These are phyloP conservation scores for Phaffomyces thermotolerans DNA, from an alignment of 805 yeast genomes.

Conservation along the genomic window DNA sequence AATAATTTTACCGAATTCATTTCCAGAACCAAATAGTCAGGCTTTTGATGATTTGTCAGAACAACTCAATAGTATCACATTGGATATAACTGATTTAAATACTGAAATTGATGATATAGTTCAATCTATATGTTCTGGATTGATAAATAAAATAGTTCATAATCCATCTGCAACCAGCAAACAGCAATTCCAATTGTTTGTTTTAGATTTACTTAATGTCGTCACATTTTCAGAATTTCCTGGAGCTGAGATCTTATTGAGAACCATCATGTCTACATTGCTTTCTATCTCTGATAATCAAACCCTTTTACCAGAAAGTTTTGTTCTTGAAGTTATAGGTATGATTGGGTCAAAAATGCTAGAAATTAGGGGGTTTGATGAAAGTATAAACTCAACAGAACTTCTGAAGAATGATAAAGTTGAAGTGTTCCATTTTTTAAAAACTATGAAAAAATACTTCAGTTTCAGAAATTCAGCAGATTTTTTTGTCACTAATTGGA, in stretches of 20 bases:
- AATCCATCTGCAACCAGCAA: constrained; percentile 28
- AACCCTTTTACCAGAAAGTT: constrained; percentile 37
- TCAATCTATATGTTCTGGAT: constrained; percentile 11
- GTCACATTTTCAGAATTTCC: constrained; percentile 56
- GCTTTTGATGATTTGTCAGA: constrained; percentile 11
- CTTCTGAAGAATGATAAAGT: constrained; percentile 1
- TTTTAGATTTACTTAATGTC: constrained; percentile 49
- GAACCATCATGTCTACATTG: constrained; percentile 37
- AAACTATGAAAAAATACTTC: neutral
- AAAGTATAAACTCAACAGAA: neutral
- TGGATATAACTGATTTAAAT: neutral
- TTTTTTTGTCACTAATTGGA: constrained; percentile 18
- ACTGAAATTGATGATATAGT: constrained; percentile 9
- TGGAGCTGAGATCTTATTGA: constrained; percentile 44
- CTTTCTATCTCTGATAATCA: constrained; percentile 32
- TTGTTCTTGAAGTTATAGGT: constrained; percentile 56
- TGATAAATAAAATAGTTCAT: constrained; percentile 20
- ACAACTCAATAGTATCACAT: constrained; percentile 9
- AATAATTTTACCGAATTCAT: constrained; percentile 10
- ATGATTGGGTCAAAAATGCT: constrained; percentile 46
- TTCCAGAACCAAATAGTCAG: constrained; percentile 2
- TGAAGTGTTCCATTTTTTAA: constrained; percentile 5
- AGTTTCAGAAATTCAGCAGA: constrained; percentile 2
- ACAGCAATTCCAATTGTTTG: constrained; percentile 41
- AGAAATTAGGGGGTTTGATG: constrained; percentile 25